Conservation (phyloP, 306 rosid species). For the Cucurbita ficifolia region DNA sequence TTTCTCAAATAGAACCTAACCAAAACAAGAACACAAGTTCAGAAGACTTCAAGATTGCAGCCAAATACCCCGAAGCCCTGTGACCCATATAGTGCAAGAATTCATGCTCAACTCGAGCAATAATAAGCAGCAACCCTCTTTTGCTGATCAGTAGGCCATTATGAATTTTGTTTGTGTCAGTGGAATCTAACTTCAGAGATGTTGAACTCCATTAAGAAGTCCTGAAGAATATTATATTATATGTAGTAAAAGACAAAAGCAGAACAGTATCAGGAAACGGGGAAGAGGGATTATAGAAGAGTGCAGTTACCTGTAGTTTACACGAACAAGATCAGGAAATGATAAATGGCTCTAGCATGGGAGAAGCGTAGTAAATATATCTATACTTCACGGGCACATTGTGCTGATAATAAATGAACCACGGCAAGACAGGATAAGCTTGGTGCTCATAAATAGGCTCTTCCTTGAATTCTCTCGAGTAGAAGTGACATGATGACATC, state of each 20-base stretch:
- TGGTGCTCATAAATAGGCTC: background rate
- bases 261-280: background rate
- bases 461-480: background rate
- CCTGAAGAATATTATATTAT: background rate
- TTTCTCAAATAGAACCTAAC: background rate
- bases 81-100: background rate
- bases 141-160: background rate
- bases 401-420: constrained; percentile 1
- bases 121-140: background rate
- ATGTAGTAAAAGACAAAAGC: background rate
- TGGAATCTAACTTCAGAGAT: background rate
- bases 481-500: background rate
- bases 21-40: background rate
- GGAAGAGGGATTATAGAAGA: background rate
- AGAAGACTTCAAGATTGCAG: background rate
- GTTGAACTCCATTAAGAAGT: background rate
- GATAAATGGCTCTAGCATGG: background rate
- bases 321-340: background rate
- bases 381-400: constrained; percentile 5
- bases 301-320: background rate
- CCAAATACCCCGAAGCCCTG: background rate
- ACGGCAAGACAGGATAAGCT: constrained; percentile 1
- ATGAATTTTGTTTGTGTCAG: background rate
- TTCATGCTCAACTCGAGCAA: background rate
- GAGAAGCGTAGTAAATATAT: constrained; percentile 5